A percentile compares a stretch with the other conserved stretches of the same genome.
phyloP scores from a whole-genome alignment of 2,329 filamentous ascomycete genomes.

The Penicillium decumbens region DNA sequence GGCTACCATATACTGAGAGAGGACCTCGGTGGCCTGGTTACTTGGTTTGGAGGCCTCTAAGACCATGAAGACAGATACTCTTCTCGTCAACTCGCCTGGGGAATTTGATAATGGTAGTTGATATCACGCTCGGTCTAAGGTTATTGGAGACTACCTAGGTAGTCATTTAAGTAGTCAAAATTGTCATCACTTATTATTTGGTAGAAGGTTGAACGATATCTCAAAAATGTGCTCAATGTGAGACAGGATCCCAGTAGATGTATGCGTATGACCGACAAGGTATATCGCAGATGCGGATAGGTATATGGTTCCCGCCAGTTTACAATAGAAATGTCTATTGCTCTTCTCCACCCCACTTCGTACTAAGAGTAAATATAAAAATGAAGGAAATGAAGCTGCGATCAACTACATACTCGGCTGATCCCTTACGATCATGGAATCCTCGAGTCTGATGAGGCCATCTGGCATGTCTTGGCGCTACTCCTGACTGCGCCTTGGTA shows the following conservation, averaged over 20 bases:
- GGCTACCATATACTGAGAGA: not conserved
- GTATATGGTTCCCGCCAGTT: constrained; percentile 11
- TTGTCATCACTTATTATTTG: no score
- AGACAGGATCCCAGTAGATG: not conserved
- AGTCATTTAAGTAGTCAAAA: no score
- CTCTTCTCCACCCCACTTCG: not conserved
- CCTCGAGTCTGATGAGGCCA: constrained; percentile 23
- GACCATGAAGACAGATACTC: not conserved
- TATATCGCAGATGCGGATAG: constrained; percentile 2
- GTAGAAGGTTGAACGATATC: no score
- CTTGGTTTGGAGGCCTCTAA: not conserved
- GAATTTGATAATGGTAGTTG: not conserved
- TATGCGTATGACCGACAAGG: not conserved
- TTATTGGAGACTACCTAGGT: no score
- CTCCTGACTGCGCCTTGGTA: not conserved
- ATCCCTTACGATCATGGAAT: constrained; percentile 17
- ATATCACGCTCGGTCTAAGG: no score
- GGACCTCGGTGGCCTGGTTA: not conserved
- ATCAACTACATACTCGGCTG: constrained; percentile 9
- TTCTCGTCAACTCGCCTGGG: not conserved
- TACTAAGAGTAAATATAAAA: not conserved
- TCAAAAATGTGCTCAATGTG: no score
- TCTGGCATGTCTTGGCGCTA: constrained; percentile 37
- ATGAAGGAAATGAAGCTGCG: not conserved
- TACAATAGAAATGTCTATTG: constrained; percentile 4